Base-by-base conservation (phyloP, 208 protist species). In the Phytomonas sp. region DNA sequence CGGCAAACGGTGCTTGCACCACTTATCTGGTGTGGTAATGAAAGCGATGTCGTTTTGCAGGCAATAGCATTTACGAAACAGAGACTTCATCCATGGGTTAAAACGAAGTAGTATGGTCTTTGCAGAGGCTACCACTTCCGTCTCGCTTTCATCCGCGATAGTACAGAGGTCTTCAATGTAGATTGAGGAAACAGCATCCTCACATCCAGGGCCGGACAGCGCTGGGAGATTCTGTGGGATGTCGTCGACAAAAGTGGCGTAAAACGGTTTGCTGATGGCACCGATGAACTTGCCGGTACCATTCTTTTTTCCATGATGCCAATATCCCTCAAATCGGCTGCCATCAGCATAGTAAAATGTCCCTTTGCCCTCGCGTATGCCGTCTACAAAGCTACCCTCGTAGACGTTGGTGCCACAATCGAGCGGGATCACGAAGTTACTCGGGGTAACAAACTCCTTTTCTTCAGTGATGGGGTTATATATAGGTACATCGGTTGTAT, bases 291-390 rank as follows among this genome's bases (percentile, higher is more conserved):
- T 71, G 29, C 92, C 89, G 5, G 70, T 29, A 17, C 92, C 89
- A 36, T 77, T 56, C 65, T 91, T 89, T 51, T 78, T 73, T 32
- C 81, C 86, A 31, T 70, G 65, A n/a, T 62, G 31, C 88, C 94
- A 97, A 66, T 79, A 72, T 0, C 94, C 94, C 30, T 93, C 79
- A 67, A 96, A 97, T 53, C 69, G 80, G 72, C 85, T 88, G 53
- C 94, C 92, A 73, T 96, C 88, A 1, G 88, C 88, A 77, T 95
- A 97, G 75, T 83, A 90, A 72, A 93, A 97, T 17, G 71, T 69
- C 31, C 91, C 92, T 30, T 60, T 62, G 4, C 94, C 91, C 62
- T 97, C 71, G 20, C 92, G 79, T 63, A 75, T 70, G 0, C 92
- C 92, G 1, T 79, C 23, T 33, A 36, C 64, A 67, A 83, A 90